Percentiles rank a stretch among this genome's conserved stretches.
phyloP scores from a whole-genome alignment of 192 early-diverging fungal genomes.

The Rhizophagus prolifer region DNA sequence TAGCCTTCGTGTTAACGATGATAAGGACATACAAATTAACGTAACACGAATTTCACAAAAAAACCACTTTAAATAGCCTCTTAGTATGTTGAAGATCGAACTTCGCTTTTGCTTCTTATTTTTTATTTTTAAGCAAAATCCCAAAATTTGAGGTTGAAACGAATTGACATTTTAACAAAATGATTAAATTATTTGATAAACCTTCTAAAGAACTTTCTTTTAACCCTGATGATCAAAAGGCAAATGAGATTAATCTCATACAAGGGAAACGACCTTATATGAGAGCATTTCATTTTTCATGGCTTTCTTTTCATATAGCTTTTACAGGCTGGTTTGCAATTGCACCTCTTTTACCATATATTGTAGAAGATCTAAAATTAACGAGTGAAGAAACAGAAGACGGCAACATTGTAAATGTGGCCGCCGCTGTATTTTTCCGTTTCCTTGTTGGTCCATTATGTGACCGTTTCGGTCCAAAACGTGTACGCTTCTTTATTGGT shows the following conservation, averaged over 20 bases:
- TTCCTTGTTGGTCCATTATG: constrained; percentile 46
- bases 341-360: constrained; percentile 55
- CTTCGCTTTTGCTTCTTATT: not conserved
- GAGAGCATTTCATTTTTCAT: constrained; percentile 38
- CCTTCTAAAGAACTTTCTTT: not conserved
- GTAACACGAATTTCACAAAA: not conserved
- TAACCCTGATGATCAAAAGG: not conserved
- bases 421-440: constrained; percentile 58
- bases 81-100: not conserved
- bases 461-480: constrained; percentile 46
- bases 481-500: constrained; percentile 58
- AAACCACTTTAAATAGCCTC: not conserved
- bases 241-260: not conserved
- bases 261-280: constrained; percentile 34
- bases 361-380: constrained; percentile 55
- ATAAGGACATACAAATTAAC: too few relatives aligned
- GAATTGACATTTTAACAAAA: not conserved
- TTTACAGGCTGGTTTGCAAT: constrained; percentile 63
- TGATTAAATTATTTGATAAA: not conserved
- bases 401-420: constrained; percentile 52
- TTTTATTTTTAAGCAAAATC: not conserved
- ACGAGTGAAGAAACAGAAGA: constrained; percentile 42
- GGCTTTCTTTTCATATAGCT: constrained; percentile 43
- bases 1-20: too few relatives aligned
- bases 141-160: too few relatives aligned